Base-by-base conservation (phyloP, 1,284 basidiomycete species). In the Ceratobasidium sp. region DNA sequence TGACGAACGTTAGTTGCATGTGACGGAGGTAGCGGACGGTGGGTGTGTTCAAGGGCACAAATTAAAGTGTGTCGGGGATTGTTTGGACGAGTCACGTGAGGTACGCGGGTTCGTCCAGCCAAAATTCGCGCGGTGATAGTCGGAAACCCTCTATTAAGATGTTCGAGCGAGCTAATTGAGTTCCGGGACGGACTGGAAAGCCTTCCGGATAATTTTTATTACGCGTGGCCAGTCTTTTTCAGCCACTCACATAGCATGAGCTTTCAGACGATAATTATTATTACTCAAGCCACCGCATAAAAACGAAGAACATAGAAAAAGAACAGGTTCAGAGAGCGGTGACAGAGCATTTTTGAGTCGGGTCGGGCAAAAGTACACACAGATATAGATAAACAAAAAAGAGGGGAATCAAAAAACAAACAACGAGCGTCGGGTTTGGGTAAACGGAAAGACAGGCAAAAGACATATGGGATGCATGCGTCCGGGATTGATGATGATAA, bases 361-460 rank as follows among this genome's bases (percentile, higher is more conserved):
- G 54, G 23, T 18, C 30, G 51, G 11, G 23, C 51, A 66, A 36
- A 42, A 54, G 63, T 66, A 66, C 53, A 69, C 64, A 69, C 51
- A 69, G 38, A 58, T 33, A 69, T 51, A 66, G 33, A 69, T 56
- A 69, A 53, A 69, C 53, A 69, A 51, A 58, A 56, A 40, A 38
- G 44, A 48, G 4, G 33, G 38, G 28, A 66, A 53, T 23, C 63
- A 54, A 53, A 54, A 44, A 66, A 25, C 4, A 44, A 66, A 25
- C 4, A 62, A 54, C 23, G 63, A 66, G 48, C 38, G 63, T 66
- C 12, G 25, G 61, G 48, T 38, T 62, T 63, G 25, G 51, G 23
- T 30, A 3, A n/a, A 49, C 28, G 51, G 30, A 28, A 53, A 28
- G 51, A 18, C 23, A 53, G 51, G 12, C 30, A 23, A 66, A 21